Conservation (phyloP, 2,329 filamentous ascomycete genomes). For the Chaetomium sp. region DNA sequence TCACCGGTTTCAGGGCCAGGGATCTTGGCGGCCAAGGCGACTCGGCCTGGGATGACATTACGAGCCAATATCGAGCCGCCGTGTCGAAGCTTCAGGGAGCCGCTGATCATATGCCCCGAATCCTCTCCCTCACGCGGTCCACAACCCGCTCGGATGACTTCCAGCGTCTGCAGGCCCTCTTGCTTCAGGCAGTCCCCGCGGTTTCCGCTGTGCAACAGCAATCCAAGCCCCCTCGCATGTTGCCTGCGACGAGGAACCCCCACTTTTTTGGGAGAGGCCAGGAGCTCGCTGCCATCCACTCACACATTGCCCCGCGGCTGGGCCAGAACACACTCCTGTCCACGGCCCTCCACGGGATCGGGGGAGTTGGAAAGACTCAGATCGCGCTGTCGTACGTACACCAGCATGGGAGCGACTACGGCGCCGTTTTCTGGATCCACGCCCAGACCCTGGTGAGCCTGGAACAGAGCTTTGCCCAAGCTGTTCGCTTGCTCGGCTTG, state of each 20-base stretch:
- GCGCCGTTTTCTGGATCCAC: background rate
- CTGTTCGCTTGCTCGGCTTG: background rate
- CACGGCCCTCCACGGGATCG: background rate
- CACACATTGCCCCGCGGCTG: background rate
- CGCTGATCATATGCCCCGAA: background rate
- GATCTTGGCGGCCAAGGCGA: background rate
- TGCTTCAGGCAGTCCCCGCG: background rate
- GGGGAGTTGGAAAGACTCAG: background rate
- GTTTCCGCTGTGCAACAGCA: too few species aligned
- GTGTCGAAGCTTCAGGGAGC: background rate
- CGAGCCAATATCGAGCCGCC: background rate
- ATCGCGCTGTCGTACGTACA: background rate
- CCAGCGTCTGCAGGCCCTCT: background rate
- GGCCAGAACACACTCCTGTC: background rate
- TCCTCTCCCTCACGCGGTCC: background rate
- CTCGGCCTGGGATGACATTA: background rate
- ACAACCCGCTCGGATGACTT: background rate
- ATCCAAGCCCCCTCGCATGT: background rate
- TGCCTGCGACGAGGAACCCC: background rate
- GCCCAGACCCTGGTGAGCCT: background rate
- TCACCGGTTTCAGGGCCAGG: background rate
- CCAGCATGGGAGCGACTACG: background rate
- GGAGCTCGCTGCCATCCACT: background rate
- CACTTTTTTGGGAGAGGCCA: background rate
- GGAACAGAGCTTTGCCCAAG: background rate